Evolutionary conservation across 1,284 basidiomycete species (phyloP), one percentile per base, ranked within the genome.

Genomic region (Mycocalia duriaeana): DNA sequence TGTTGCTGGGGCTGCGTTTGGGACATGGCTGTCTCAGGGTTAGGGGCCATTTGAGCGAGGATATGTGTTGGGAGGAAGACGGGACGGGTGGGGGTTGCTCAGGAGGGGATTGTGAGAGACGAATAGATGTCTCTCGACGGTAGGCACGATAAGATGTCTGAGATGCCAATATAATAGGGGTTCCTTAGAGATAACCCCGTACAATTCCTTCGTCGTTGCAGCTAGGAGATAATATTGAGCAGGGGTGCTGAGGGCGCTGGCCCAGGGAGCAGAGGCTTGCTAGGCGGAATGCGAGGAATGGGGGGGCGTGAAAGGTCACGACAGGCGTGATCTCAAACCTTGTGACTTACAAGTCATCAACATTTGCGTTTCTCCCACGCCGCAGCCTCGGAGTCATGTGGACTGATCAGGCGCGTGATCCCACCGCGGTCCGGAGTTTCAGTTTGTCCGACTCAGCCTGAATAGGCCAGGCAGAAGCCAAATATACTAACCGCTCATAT

Each of bases 1-100:
- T 61, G 38, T 50, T 57, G 66, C 52, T 26, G 59, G 51, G 45
- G 59, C 44, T 45, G 54, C 41, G 47, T 57, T 44, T 64, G 65
- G 52, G 64, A 60, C 54, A 61, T 57, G 46, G 58, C 60, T 47
- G 61, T 64, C 56, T 62, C 68, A 54, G 60, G 66, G 55, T 53
- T 64, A 41, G 64, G 61, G n/a, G 60, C 54, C 60, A 61, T 62
- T 42, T 36, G 31, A 44, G 13, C n/a, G 24, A 28, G 14, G 38
- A 41, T 22, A 11, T 44, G 25, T 14, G 25, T 44, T 25, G 31
- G 42, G 11, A n/a, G n/a, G n/a, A n/a, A 44, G 22, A 4, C 9
- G n/a, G 14, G 16, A 25, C 14, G 13, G 4, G 13, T 14, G 20
- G 5, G 24, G 25, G 14, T n/a, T 24, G 14, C 24, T 22, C 22